phyloP scores from a whole-genome alignment of 495 filamentous ascomycete genomes.

The Rhizodiscina lignyota region DNA sequence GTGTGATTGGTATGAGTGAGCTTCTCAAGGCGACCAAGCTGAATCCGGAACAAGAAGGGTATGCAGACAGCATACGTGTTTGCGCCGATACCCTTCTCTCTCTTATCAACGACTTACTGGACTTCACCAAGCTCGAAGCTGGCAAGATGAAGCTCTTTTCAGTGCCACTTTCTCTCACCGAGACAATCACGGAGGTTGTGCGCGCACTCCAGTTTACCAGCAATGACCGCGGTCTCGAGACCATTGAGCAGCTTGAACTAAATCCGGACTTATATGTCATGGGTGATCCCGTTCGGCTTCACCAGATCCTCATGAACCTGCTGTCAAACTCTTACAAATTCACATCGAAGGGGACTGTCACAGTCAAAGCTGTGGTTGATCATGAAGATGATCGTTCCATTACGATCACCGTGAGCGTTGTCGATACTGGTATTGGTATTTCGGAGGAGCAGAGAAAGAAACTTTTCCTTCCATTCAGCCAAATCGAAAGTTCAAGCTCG shows the following conservation, averaged over 20 bases:
- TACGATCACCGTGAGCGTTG: constrained; percentile 66
- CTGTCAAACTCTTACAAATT: constrained; percentile 92
- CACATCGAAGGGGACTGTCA: constrained; percentile 71
- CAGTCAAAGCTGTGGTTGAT: constrained; percentile 53
- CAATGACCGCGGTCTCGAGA: constrained; percentile 56
- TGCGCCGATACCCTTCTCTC: constrained; percentile 83
- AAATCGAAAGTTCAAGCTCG: constrained; percentile 75
- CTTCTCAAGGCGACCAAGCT: constrained; percentile 63
- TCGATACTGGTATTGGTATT: constrained; percentile 84
- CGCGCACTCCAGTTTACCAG: constrained; percentile 76
- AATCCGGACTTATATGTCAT: constrained; percentile 65
- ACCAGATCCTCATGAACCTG: constrained; percentile 86
- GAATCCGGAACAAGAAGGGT: constrained; percentile 69
- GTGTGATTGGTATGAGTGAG: constrained; percentile 82
- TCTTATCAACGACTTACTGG: constrained; percentile 87
- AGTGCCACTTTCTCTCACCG: constrained; percentile 67
- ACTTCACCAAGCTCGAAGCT: constrained; percentile 86
- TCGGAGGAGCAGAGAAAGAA: constrained; percentile 62
- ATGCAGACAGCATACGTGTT: constrained; percentile 81
- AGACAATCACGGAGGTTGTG: constrained; percentile 77
- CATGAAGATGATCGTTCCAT: constrained; percentile 52
- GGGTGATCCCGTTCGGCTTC: constrained; percentile 76
- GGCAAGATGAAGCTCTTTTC: constrained; percentile 90
- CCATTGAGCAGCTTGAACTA: constrained; percentile 50
- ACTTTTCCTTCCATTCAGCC: constrained; percentile 80